Evolutionary conservation across 345 rosid genomes (phyloP), one percentile per base, ranked within the genome.

Genomic region (Erucastrum elatum): DNA sequence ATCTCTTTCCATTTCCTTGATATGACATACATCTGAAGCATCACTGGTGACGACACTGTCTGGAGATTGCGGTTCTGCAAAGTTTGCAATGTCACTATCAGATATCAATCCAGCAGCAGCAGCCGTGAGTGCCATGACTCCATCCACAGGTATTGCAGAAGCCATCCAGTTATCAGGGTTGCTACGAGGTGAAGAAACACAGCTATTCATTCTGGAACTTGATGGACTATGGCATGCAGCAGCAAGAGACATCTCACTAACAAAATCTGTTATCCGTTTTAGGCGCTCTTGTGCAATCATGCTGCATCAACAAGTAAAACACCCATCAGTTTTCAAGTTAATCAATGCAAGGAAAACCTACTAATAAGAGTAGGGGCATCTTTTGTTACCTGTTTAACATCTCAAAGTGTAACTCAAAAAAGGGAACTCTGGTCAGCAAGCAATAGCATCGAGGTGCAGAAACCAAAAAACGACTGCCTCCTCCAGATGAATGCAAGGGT

Each of bases 401-500:
- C 91, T 91, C 98, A 74, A 85, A 93, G 88, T 95, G 99, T 74
- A 95, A 77, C 86, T 93, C 97, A 83, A 95, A 95, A 87, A 93
- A 95, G 31, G 98, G 99, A 79, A 88, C 91, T 86, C 91, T 88
- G 21, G 99, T 91, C 60, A 95, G 85, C 85, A 95, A 64, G 83
- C 99, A 95, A 76, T 95, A 95, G 84, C 99, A 95, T 74, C 99
- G 99, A 82, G 96, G 99, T 4, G 98, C 99, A 80, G 99, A 90
- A 81, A 90, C 91, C 81, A 95, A 80, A 93, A 86, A 90, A 61
- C 86, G 93, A 80, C 88, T 82, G 80, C 86, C 81, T 79, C 85
- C 86, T 82, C 89, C 89, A 71, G 90, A 75, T 66, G 75, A 80
- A 44, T 81, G 77, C 82, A 86, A 80, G 44, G 94, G 89, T 58